Base-by-base conservation (phyloP, 345 rosid genomes). In the Firmiana major region DNA sequence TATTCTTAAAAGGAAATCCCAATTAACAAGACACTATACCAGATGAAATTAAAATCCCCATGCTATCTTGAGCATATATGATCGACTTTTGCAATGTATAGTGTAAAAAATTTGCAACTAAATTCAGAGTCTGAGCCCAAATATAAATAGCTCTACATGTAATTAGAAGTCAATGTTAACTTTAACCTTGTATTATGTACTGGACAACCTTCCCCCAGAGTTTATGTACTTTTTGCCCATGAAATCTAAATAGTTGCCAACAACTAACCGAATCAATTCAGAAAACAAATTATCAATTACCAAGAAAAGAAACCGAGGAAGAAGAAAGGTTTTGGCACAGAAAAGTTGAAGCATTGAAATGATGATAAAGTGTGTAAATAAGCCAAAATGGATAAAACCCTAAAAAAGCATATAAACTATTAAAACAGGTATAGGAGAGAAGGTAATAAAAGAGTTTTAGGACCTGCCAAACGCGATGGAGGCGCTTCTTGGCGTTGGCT, bases 391-490 rank as follows among this genome's bases (percentile, higher is more conserved):
- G 31, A 2, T 11, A 13, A 59, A 69, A 40, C 55, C 55, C 71
- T 42, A 55, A 43, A 71, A 10, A 2, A 34, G 43, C 24, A 49
- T 49, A 31, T 49, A 4, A 15, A 0, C 5, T 51, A 51, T 51
- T 1, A 55, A 55, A 21, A 8, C 19, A 51, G 2, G 55, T 2
- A 13, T n/a, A 36, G 1, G 4, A n/a, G 55, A 38, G 17, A 67
- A 45, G 11, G 34, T 31, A 31, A 31, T 31, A 5, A 2, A 2
- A 24, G 63, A 60, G 38, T 24, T 60, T 11, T 11, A 17, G 66
- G 17, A 91, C 98, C 98, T 93, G 98, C 98, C 98, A 94, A 77
- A 94, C 94, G 65, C 97, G 91, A 74, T 79, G 94, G 87, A 94
- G 98, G 40, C 97, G 94, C 77, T 91, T 93, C 92, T 94, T 91